A percentile compares a stretch with the other conserved stretches of the same genome.
Conservation (phyloP, 768 basidiomycete genomes). For the Collybia mongolica region DNA sequence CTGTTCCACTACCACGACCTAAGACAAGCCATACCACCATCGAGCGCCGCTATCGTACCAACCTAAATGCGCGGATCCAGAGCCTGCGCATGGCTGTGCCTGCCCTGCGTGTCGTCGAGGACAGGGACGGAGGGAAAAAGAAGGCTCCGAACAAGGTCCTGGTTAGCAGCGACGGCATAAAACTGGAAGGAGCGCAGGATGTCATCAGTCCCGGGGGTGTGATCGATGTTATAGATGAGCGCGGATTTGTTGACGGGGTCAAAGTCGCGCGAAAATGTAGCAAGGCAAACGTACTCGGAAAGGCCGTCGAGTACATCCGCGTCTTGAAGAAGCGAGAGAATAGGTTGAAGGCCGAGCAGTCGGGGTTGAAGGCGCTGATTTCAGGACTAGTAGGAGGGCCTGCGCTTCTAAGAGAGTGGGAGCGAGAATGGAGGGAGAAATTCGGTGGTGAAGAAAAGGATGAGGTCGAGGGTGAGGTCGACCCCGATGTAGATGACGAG, state of each 20-base stretch:
- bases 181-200: constrained; percentile 27
- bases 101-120: constrained; percentile 76
- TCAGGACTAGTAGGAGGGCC: constrained; percentile 73
- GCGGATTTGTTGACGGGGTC: constrained; percentile 91
- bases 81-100: constrained; percentile 80
- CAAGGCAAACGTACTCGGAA: constrained; percentile 88
- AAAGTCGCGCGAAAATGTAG: constrained; percentile 88
- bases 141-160: constrained; percentile 44
- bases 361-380: constrained; percentile 69
- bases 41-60: constrained; percentile 85
- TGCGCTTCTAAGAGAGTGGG: constrained; percentile 72
- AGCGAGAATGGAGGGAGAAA: constrained; percentile 65
- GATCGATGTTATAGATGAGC: constrained; percentile 69
- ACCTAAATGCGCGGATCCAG: constrained; percentile 84
- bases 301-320: constrained; percentile 89
- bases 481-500: constrained; percentile 50
- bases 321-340: constrained; percentile 79
- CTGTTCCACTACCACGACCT: constrained; percentile 28
- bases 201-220: constrained; percentile 14
- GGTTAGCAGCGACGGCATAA: constrained; percentile 28
- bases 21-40: constrained; percentile 92
- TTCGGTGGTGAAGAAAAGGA: constrained; percentile 80
- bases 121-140: constrained; percentile 48
- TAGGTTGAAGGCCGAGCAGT: constrained; percentile 72
- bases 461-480: constrained; percentile 57